A percentile compares a stretch with the other conserved stretches of the same genome.
Evolutionary conservation across 306 rosid species (phyloP).

Genomic region (Purshia tridentata): DNA sequence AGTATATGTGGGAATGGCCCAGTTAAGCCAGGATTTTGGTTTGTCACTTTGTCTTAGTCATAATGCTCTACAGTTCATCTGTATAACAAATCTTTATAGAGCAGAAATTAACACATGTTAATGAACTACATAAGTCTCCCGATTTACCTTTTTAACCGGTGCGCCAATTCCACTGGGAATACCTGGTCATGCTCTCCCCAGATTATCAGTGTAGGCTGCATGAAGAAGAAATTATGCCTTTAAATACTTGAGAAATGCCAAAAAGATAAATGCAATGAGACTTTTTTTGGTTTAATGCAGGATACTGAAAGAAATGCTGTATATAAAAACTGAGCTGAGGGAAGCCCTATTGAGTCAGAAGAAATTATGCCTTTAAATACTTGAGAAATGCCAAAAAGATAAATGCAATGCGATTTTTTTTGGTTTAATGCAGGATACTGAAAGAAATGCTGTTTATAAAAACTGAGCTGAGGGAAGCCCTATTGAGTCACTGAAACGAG

Average conservation of each 20-base stretch:
- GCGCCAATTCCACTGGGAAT: slow-evolving; percentile 83
- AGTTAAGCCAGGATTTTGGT: too few relatives aligned
- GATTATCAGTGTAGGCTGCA: slow-evolving; percentile 73
- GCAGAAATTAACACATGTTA: background rate
- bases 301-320: background rate
- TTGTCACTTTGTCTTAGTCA: background rate
- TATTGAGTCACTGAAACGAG: too few relatives aligned
- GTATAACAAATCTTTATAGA: too few relatives aligned
- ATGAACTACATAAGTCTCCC: background rate
- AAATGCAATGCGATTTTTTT: background rate
- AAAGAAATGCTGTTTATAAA: background rate
- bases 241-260: slow-evolving; percentile 14
- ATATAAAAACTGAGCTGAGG: too few relatives aligned
- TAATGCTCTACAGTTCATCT: background rate
- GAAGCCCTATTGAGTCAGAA: too few relatives aligned
- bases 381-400: slow-evolving; percentile 7
- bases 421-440: background rate
- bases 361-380: slow-evolving; percentile 13
- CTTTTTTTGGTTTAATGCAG: background rate
- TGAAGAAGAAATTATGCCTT: slow-evolving; percentile 15
- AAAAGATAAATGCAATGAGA: background rate
- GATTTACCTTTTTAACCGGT: slow-evolving; percentile 67
- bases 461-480: too few relatives aligned
- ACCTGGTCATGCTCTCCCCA: slow-evolving; percentile 89
- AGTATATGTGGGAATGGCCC: too few relatives aligned